Conservation (phyloP, 768 basidiomycete species). For the Amyloporia xantha region DNA sequence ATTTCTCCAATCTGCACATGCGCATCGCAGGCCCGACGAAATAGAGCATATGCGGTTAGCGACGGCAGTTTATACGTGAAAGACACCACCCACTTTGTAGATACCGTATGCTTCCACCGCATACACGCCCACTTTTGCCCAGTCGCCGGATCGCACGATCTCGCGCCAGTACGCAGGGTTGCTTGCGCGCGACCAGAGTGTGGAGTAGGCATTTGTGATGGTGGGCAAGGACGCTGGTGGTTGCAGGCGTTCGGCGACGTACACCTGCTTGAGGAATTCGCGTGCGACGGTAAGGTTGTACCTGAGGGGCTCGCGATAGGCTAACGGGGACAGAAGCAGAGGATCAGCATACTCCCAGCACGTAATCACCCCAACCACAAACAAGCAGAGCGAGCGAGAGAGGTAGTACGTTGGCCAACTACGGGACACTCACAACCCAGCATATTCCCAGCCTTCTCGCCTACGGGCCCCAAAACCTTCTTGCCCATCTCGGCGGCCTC, state of each 20-base stretch:
- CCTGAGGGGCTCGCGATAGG: conserved; percentile 67
- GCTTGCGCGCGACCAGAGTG: conserved; percentile 56
- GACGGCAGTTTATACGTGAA: not conserved
- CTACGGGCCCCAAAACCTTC: conserved; percentile 41
- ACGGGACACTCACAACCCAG: conserved; percentile 42
- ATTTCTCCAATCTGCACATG: conserved; percentile 75
- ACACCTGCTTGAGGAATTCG: conserved; percentile 56
- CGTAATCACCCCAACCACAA: too few species aligned
- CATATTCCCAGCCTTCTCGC: conserved; percentile 47
- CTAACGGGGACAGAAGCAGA: conserved; percentile 26
- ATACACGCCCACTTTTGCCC: conserved; percentile 63
- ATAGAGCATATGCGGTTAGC: not conserved
- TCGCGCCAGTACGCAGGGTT: conserved; percentile 57
- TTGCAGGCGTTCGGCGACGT: conserved; percentile 47
- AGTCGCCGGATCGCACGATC: conserved; percentile 55
- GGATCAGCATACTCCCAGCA: not conserved
- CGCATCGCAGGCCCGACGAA: too few species aligned
- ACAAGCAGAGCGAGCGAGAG: too few species aligned
- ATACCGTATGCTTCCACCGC: conserved; percentile 85
- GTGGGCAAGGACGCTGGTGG: conserved; percentile 57
- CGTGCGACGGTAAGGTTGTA: conserved; percentile 77
- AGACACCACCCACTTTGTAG: conserved; percentile 56
- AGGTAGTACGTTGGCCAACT: too few species aligned
- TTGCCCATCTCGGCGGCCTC: conserved; percentile 46
- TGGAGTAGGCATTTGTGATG: conserved; percentile 52